Base-by-base conservation (phyloP, 2,329 filamentous ascomycete genomes). In the Coniochaeta hoffmannii region DNA sequence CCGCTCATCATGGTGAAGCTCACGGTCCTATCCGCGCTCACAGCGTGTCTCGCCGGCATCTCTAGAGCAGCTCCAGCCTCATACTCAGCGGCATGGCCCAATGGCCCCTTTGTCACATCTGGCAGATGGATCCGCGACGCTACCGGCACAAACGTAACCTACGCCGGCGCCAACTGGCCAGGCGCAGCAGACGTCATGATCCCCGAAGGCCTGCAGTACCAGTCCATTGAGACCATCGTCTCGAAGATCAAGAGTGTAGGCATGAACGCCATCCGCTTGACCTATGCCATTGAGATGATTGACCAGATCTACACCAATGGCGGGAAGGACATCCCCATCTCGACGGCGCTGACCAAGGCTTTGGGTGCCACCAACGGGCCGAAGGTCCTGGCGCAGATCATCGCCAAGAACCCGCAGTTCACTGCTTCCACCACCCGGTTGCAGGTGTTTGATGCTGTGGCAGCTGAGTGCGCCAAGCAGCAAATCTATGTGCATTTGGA, bases 201-300 rank as follows among this genome's bases (percentile, higher is more conserved):
- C 0, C 83, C 82, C 0, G 83, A 87, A 59, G 83, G 83, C 3
- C 72, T 86, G 2, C 81, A 85, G 63, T 84, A 84, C 66, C 76
- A 78, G 34, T 85, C 82, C 0, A 73, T 86, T 50, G 69, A 73
- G 35, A 69, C 67, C 8, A 78, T 86, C 34, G 76, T 85, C 0
- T 67, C 74, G 3, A 77, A 77, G 67, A 75, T 85, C 62, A 83
- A 82, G 62, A 76, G 75, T 57, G 63, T 85, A 0, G 82, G 82
- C 15, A 80, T 87, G 73, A 87, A 87, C 62, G 77, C 80, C 1
- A 77, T 86, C 26, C 80, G 83, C 1, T 68, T 87, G 41, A 85
- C 82, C 0, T 87, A 78, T 55, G 82, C 83, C 3, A 86, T 81
- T 56, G 76, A 87, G 63, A 81, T 86, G 78, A 71, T 87, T 53